These are phyloP conservation scores for Dillenia turbinata DNA, from an alignment of 164 flowering plant genomes.

Conservation along the genomic window DNA sequence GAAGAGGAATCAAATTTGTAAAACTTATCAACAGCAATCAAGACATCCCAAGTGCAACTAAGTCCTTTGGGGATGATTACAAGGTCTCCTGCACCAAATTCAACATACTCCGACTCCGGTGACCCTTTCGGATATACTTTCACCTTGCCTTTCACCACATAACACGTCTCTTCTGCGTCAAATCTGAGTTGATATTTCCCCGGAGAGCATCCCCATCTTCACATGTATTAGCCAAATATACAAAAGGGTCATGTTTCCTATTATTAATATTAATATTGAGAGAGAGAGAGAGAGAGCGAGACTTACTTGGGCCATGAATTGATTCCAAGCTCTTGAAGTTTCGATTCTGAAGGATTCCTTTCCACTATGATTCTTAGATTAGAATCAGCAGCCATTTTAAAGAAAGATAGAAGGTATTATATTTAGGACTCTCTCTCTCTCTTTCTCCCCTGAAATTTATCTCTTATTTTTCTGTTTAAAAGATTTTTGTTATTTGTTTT, in stretches of 20 bases:
- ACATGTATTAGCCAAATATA: constrained; percentile 1
- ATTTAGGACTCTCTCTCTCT: too few relatives aligned
- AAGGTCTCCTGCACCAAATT: constrained; percentile 82
- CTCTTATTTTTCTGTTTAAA: too few relatives aligned
- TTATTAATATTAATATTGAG: constrained; percentile 3
- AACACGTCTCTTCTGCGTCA: constrained; percentile 84
- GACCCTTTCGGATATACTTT: constrained; percentile 56
- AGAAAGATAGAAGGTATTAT: too few relatives aligned
- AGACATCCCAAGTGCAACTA: constrained; percentile 80
- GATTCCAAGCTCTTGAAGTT: constrained; percentile 61
- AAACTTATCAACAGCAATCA: constrained; percentile 63
- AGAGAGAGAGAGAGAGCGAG: background rate
- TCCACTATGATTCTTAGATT: constrained; percentile 57
- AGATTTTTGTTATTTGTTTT: too few relatives aligned
- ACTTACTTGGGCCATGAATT: constrained; percentile 92
- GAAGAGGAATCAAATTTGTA: constrained; percentile 63
- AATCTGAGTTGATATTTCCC: constrained; percentile 79
- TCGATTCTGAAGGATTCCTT: constrained; percentile 51
- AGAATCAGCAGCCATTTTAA: background rate
- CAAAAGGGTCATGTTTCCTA: background rate
- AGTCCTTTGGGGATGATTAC: constrained; percentile 42
- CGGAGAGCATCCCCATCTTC: constrained; percentile 88
- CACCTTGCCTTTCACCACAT: constrained; percentile 75
- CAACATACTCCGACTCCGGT: constrained; percentile 46
- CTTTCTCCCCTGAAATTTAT: too few relatives aligned